A percentile compares a stretch with the other conserved stretches of the same genome.
Conservation (phyloP, 352 stramenopile species). For the Globisporangium sylvaticum region DNA sequence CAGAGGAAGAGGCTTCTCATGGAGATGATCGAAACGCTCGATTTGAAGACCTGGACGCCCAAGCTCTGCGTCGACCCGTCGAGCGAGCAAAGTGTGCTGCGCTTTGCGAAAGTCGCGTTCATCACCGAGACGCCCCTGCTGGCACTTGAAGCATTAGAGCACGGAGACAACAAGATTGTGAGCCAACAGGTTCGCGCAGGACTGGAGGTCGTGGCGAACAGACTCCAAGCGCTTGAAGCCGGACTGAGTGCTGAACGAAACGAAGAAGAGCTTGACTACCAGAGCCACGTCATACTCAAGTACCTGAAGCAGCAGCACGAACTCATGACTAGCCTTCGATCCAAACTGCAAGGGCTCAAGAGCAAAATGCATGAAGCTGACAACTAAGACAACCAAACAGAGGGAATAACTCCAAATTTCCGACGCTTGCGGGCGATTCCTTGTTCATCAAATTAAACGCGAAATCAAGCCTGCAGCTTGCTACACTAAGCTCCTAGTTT, state of each 20-base stretch:
- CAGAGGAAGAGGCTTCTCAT: constrained; percentile 16
- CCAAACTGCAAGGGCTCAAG: neutral
- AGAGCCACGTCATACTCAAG: constrained; percentile 14
- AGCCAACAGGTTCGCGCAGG: neutral
- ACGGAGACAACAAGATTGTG: neutral
- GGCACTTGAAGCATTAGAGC: constrained; percentile 5
- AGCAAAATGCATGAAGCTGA: neutral
- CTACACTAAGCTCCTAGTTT: neutral
- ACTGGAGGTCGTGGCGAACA: neutral
- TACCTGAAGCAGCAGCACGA: constrained; percentile 29
- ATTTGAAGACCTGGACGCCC: constrained; percentile 31
- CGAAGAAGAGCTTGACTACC: constrained; percentile 3
- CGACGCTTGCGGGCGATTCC: constrained; percentile 10
- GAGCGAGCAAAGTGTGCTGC: constrained; percentile 4
- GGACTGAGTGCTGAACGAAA: neutral
- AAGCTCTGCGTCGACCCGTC: constrained; percentile 32
- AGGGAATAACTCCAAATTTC: constrained; percentile 9
- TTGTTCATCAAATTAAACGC: constrained; percentile 1
- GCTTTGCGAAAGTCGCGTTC: constrained; percentile 26
- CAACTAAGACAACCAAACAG: neutral
- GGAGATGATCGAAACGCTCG: constrained; percentile 18
- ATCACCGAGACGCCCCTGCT: constrained; percentile 18
- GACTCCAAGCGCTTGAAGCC: constrained; percentile 10
- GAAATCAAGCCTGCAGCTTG: constrained; percentile 5
- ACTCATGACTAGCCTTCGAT: neutral